Evolutionary conservation across 1,139 yeast genomes (phyloP), one percentile per base, ranked within the genome.

Genomic region (Geotrichum fermentans): DNA sequence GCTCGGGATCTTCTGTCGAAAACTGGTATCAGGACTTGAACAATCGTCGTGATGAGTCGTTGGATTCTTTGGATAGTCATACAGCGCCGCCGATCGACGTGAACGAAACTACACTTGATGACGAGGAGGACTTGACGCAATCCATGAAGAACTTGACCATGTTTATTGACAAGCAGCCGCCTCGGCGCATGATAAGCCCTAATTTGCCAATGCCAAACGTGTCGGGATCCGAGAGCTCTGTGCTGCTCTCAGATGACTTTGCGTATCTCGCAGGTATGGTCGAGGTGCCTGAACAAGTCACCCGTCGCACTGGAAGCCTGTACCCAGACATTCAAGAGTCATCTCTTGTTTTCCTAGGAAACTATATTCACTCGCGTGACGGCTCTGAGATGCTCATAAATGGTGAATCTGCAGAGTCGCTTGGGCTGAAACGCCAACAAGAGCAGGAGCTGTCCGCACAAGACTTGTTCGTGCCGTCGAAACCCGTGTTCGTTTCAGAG

Each of bases 201-300:
- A n/a, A 4, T 13, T 20, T 13, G 40, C 22, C 36, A 10, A 6
- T 24, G 28, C 28, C 28, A 6, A 10, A 6, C n/a, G 11, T 24
- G 6, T 34, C 51, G 5, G 33, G 20, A 10, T 49, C 52, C 7
- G 45, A 37, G 17, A 17, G n/a, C 17, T 49, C 52, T 14, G 36
- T 45, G 8, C 30, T 37, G 4, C 36, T 49, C 8, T 21, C 34
- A n/a, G 52, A 43, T 10, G 52, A 49, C 33, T 49, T 49, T 43
- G 26, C 47, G 10, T 49, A 49, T 22, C 42, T 49, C n/a, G 46
- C 46, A 3, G 41, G 35, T 8, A 16, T 47, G 33, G 41, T 45
- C 7, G 36, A 28, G 8, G 36, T 17, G 6, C 16, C 28, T 16
- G 35, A 14, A 17, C 24, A 21, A 3, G 20, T 7, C 22, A 21